phyloP scores from a whole-genome alignment of 2,329 filamentous ascomycete species.

The Aspergillus candidus region DNA sequence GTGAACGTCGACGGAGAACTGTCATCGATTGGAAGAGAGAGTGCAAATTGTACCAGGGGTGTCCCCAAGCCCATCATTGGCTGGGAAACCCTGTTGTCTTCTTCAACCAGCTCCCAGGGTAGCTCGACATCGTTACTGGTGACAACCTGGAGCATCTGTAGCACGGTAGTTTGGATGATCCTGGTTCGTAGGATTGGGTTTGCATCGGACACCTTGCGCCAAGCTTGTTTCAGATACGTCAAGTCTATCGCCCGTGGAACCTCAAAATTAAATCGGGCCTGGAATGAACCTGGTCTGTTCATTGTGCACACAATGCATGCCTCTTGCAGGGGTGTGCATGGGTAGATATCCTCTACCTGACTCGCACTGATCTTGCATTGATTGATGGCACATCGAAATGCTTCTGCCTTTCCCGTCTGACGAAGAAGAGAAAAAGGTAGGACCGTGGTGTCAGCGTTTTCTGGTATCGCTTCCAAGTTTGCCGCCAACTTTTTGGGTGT shows the following conservation, averaged over 20 bases:
- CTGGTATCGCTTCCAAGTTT: not conserved
- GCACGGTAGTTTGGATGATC: not conserved
- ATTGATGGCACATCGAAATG: too few species aligned
- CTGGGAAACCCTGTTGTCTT: not conserved
- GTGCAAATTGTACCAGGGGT: not conserved
- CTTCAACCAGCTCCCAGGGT: too few species aligned
- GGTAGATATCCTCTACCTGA: constrained; percentile 9
- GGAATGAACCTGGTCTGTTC: not conserved
- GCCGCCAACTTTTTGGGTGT: not conserved
- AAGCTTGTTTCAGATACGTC: not conserved
- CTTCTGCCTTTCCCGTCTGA: too few species aligned
- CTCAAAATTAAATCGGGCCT: not conserved
- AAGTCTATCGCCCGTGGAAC: not conserved
- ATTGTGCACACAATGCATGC: not conserved
- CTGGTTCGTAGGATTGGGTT: constrained; percentile 5
- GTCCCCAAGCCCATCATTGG: not conserved
- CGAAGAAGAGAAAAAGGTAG: not conserved
- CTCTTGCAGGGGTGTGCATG: constrained; percentile 7
- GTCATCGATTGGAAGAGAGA: too few species aligned
- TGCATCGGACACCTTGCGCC: not conserved
- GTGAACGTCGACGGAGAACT: too few species aligned
- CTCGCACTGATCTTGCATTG: not conserved
- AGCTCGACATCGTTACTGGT: not conserved
- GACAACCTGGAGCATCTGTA: constrained; percentile 1
- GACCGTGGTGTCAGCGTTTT: not conserved